Evolutionary conservation across 1,284 basidiomycete genomes (phyloP), one percentile per base, ranked within the genome.

Genomic region (Tilletiaria anomala): DNA sequence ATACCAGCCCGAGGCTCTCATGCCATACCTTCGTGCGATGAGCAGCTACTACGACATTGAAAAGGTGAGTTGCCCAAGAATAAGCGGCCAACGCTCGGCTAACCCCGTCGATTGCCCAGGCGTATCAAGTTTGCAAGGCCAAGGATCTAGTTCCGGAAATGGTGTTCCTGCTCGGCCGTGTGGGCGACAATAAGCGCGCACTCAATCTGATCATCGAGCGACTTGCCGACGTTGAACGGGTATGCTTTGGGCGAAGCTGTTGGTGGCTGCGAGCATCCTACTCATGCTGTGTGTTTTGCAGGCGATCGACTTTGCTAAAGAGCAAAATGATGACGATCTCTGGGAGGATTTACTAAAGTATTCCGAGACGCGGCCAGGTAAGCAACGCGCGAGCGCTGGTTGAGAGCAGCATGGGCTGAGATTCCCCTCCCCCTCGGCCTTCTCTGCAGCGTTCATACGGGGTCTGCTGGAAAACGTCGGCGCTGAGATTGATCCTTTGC

Each of bases 281-380:
- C 17, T 24, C 17, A 24, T 14, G 23, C 17, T 38, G 16, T 6
- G 3, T 37, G 29, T 21, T 33, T 16, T 23, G 15, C 48, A 86
- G 83, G 89, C 91, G 1, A 96, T 99, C 56, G 89, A 94, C 47
- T 99, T 99, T 62, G 91, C 89, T 0, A 91, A 91, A 61, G 89
- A 96, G 66, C 91, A 96, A 67, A 82, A 82, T 45, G 93, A 97
- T 56, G 80, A 88, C 51, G 93, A 97, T 66, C 76, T 99, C 0
- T 99, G 93, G 93, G 91, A 96, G 60, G 88, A 94, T 65, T 74
- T 99, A 10, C 71, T 99, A 16, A 78, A 75, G 46, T 96, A 97
- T 61, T 91, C 91, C 0, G 91, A 96, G 68, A 87, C 84, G 14
- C 73, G 85, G 45, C 93, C 91, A 32, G 70, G 83, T 85, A 45